Percentiles rank a stretch among this genome's conserved stretches.
These are phyloP conservation scores for Hemerocallis citrina DNA, from an alignment of 106 monocot genomes.

Conservation along the genomic window DNA sequence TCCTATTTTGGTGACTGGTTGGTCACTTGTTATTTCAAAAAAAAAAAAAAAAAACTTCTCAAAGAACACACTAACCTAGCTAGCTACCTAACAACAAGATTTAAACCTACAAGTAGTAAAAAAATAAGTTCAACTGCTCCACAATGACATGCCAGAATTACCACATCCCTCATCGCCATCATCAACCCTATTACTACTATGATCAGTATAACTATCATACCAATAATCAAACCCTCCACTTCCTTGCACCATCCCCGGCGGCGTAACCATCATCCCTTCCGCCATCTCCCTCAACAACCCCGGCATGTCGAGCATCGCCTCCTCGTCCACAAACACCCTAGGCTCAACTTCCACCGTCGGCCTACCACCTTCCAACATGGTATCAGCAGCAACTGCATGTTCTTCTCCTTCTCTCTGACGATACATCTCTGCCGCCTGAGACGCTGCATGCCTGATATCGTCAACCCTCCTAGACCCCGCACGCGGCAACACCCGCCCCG, in stretches of 20 bases:
- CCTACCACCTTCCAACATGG: too few relatives aligned
- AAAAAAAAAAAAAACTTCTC: too few relatives aligned
- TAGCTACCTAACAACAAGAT: too few relatives aligned
- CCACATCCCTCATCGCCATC: neutral
- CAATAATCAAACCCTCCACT: neutral
- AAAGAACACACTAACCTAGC: too few relatives aligned
- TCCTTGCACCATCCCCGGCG: neutral
- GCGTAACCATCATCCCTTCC: conserved; percentile 7
- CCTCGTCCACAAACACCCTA: conserved; percentile 8
- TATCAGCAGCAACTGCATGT: too few relatives aligned
- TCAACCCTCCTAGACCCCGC: conserved; percentile 5
- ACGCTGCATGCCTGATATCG: conserved; percentile 33
- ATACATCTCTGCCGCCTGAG: conserved; percentile 20
- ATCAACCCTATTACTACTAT: too few relatives aligned
- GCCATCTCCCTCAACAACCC: conserved; percentile 11
- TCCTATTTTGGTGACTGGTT: too few relatives aligned
- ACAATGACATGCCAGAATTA: neutral
- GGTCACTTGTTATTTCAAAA: too few relatives aligned
- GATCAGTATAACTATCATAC: too few relatives aligned
- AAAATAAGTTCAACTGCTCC: neutral
- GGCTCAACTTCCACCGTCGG: too few relatives aligned
- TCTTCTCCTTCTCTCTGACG: neutral
- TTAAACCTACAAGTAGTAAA: too few relatives aligned
- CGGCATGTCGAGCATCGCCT: conserved; percentile 11
- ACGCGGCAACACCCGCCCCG: conserved; percentile 23